Percentiles rank a stretch among this genome's conserved stretches.
phyloP scores from a whole-genome alignment of 129 eudicot species.

The Chrysanthemum lavandulifolium region DNA sequence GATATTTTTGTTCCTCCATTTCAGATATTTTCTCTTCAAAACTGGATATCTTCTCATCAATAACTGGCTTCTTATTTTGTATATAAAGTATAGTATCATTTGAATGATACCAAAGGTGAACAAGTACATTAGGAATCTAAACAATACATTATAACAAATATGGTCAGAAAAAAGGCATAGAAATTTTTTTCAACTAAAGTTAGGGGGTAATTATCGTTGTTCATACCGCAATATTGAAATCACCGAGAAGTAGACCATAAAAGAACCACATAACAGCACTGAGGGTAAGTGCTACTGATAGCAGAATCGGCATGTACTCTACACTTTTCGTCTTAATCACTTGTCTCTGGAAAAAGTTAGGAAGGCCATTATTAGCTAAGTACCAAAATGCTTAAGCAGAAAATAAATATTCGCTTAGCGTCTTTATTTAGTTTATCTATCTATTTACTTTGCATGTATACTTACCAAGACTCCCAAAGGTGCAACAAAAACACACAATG shows the following conservation, averaged over 20 bases:
- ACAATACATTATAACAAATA: not conserved
- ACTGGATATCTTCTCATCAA: slow-evolving; percentile 19
- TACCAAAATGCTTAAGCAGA: not conserved
- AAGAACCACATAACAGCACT: slow-evolving; percentile 86
- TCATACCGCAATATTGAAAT: slow-evolving; percentile 63
- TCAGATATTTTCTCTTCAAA: slow-evolving; percentile 14
- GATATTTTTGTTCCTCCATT: slow-evolving; percentile 22
- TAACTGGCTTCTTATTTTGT: slow-evolving; percentile 35
- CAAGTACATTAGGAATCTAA: slow-evolving; percentile 53
- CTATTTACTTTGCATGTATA: not conserved
- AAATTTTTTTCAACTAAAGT: not conserved
- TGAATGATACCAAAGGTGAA: slow-evolving; percentile 53
- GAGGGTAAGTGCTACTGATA: slow-evolving; percentile 60
- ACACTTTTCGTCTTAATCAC: slow-evolving; percentile 79
- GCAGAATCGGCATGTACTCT: slow-evolving; percentile 76
- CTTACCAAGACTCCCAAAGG: slow-evolving; percentile 76
- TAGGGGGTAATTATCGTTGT: not conserved
- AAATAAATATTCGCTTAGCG: too few species aligned
- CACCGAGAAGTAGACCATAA: slow-evolving; percentile 59
- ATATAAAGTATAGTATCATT: slow-evolving; percentile 47
- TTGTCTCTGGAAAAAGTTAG: slow-evolving; percentile 45
- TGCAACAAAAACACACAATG: slow-evolving; percentile 64
- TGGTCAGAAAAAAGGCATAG: not conserved
- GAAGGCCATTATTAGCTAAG: not conserved
- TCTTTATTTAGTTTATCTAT: not conserved